Conservation (phyloP, 768 basidiomycete genomes). For the Psilocybe cubensis region DNA sequence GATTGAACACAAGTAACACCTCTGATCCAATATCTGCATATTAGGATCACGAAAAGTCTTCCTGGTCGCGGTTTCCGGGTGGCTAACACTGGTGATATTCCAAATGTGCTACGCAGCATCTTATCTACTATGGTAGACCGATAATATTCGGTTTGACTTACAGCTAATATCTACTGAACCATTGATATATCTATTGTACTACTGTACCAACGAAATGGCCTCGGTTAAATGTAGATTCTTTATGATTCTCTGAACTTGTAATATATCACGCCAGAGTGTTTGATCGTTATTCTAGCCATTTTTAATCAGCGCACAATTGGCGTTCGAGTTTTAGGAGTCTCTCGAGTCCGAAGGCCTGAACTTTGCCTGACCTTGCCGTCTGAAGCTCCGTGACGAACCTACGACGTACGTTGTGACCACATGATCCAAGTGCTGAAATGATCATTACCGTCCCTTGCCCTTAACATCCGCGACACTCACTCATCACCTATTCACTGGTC, state of each 20-base stretch:
- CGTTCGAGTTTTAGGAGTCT: too few species aligned
- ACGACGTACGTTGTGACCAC: not conserved
- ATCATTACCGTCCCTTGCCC: not conserved
- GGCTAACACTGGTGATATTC: slow-evolving; percentile 64
- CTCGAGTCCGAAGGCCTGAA: too few species aligned
- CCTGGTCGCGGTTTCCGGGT: slow-evolving; percentile 66
- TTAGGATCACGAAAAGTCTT: slow-evolving; percentile 64
- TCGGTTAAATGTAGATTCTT: not conserved
- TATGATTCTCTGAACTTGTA: not conserved
- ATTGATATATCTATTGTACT: not conserved
- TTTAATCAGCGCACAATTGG: too few species aligned
- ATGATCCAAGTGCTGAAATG: not conserved
- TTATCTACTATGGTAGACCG: slow-evolving; percentile 59
- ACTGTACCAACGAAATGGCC: too few species aligned
- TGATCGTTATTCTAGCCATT: too few species aligned
- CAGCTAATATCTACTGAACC: too few species aligned
- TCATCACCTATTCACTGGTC: not conserved
- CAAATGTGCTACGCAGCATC: slow-evolving; percentile 64
- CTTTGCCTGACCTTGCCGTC: too few species aligned
- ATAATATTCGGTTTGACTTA: slow-evolving; percentile 1
- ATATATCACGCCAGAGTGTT: too few species aligned
- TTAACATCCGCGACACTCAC: not conserved
- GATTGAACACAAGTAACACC: not conserved
- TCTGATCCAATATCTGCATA: not conserved
- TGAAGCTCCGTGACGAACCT: too few species aligned